Evolutionary conservation across 176 grass and related monocot genomes (phyloP), one percentile per base, ranked within the genome.

Genomic region (Rhynchospora pubera): DNA sequence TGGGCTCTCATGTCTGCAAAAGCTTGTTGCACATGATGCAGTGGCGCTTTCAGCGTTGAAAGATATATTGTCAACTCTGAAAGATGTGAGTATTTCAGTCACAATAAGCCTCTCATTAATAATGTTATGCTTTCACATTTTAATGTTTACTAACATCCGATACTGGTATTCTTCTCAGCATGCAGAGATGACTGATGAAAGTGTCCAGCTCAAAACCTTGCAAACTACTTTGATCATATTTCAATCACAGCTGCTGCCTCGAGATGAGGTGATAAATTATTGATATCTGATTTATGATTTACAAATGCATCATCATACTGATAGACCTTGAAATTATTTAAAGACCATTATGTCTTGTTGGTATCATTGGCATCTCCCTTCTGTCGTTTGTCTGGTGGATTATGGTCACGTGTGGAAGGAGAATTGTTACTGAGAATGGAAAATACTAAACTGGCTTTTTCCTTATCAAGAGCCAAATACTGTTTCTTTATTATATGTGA

Each of bases 1-100:
- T 58, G 96, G 92, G 79, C 92, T 99, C 34, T 99, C 92, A 46
- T 99, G 91, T 83, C 88, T 98, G 87, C 96, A 98, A 90, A 98
- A 98, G 84, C 96, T 98, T 84, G 91, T 98, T 87, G 91, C 92
- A 80, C 96, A 94, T 79, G 87, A 85, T 62, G 96, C 90, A 72
- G 92, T 93, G 65, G 90, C 92, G 34, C 85, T 81, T 79, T 98
- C 96, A 85, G 92, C 92, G 82, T 74, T 95, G 57, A 90, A 88
- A 65, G 89, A 91, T 78, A 98, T 98, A 95, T 80, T 98, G 83
- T 86, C 69, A 3, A 93, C 96, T 84, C 91, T 98, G 85, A 98
- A 92, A 82, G 92, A 94, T 83, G 96, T 98, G 84, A 98, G 87
- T 82, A 44, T 62, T 52, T 70, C 34, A 63, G 82, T 12, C 80